Percentiles rank a stretch among this genome's conserved stretches.
Evolutionary conservation across 1,284 basidiomycete species (phyloP).

Genomic region (Ustilago bromivora): DNA sequence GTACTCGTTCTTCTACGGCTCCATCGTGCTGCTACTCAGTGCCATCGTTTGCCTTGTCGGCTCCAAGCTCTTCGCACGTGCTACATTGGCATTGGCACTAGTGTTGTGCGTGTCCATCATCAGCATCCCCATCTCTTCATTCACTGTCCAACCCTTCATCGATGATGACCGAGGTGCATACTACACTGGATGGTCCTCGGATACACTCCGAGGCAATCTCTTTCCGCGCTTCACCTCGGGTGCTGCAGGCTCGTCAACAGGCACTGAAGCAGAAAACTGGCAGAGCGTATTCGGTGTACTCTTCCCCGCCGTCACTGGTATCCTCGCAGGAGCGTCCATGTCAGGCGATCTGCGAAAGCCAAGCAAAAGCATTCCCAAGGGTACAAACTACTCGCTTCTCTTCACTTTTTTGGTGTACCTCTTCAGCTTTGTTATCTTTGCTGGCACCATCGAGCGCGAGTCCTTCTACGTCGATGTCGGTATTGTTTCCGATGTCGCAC

Average conservation of each 20-base stretch:
- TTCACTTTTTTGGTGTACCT: conserved; percentile 67
- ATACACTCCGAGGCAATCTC: conserved; percentile 62
- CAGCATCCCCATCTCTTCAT: conserved; percentile 64
- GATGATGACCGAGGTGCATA: conserved; percentile 64
- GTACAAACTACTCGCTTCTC: conserved; percentile 66
- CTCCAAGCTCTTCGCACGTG: conserved; percentile 64
- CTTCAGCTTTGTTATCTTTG: conserved; percentile 63
- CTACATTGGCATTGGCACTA: conserved; percentile 64
- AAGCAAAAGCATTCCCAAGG: conserved; percentile 69
- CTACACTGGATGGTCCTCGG: conserved; percentile 66
- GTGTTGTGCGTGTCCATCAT: conserved; percentile 61
- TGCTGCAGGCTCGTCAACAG: conserved; percentile 64
- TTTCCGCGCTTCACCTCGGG: conserved; percentile 66
- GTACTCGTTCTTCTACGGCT: conserved; percentile 66
- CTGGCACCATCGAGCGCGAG: conserved; percentile 64
- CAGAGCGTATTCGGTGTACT: conserved; percentile 67
- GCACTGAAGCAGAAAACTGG: conserved; percentile 57
- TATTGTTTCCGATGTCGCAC: conserved; percentile 66
- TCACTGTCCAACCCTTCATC: conserved; percentile 61
- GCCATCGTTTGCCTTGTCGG: conserved; percentile 67
- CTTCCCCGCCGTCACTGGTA: conserved; percentile 68
- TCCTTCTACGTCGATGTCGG: conserved; percentile 66
- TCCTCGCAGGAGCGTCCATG: conserved; percentile 68
- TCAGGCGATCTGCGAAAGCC: conserved; percentile 69
- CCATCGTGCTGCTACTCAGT: conserved; percentile 59